Evolutionary conservation across 352 stramenopile species (phyloP).

Genomic region (Discostella stelligera): DNA sequence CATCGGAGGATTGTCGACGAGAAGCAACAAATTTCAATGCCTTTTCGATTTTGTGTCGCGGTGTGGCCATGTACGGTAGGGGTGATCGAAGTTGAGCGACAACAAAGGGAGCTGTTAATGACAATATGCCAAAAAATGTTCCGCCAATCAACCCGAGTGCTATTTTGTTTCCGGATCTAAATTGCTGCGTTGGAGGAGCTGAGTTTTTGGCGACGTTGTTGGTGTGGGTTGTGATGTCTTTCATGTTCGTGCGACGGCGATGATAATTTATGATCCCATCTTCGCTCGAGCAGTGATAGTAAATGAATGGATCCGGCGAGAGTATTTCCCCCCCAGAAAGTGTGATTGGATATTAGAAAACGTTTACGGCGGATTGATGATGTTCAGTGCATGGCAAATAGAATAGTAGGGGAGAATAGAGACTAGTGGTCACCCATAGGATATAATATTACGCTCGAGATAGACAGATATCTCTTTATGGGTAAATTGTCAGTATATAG

Average conservation of each 20-base stretch:
- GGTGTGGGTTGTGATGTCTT: background rate
- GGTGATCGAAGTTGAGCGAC: slow-evolving; percentile 48
- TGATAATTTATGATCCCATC: no score
- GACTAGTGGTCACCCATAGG: no score
- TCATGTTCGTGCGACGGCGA: background rate
- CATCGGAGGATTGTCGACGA: background rate
- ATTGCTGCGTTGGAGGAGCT: background rate
- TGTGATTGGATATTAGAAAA: no score
- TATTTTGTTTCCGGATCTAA: slow-evolving; percentile 18
- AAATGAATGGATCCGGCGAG: no score
- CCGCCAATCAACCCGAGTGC: slow-evolving; percentile 33
- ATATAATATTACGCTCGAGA: no score
- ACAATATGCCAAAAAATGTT: slow-evolving; percentile 42
- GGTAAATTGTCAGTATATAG: no score
- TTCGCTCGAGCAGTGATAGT: no score
- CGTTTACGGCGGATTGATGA: no score
- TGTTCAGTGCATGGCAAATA: no score
- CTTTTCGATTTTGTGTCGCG: slow-evolving; percentile 56
- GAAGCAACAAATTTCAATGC: slow-evolving; percentile 55
- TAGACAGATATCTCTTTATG: no score
- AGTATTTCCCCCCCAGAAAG: no score
- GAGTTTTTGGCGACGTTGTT: background rate
- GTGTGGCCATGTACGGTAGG: slow-evolving; percentile 75
- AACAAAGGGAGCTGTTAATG: slow-evolving; percentile 67
- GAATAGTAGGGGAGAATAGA: no score